These are phyloP conservation scores for Quercus robur DNA, from an alignment of 306 rosid genomes.

Conservation along the genomic window DNA sequence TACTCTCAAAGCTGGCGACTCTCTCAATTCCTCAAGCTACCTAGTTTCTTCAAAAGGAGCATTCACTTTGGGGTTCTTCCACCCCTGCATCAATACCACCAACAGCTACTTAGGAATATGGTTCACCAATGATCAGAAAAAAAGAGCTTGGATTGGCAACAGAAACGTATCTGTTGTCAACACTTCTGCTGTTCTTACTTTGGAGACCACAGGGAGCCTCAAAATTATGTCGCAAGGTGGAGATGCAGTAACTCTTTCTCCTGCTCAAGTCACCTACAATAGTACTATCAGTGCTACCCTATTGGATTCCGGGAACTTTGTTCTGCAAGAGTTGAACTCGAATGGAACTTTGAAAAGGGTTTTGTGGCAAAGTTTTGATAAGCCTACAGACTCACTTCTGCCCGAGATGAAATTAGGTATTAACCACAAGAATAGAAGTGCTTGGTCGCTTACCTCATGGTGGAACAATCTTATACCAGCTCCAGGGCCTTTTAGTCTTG, in stretches of 20 bases:
- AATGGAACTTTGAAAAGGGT: not conserved
- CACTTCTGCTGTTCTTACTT: not conserved
- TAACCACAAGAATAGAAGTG: not conserved
- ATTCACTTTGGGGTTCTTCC: no score
- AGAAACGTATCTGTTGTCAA: not conserved
- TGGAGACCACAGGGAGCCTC: not conserved
- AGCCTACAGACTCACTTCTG: not conserved
- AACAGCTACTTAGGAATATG: no score
- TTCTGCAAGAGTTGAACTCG: not conserved
- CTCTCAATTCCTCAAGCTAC: no score
- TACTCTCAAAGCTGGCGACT: no score
- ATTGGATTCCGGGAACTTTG: not conserved
- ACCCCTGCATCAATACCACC: no score
- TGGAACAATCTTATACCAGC: not conserved
- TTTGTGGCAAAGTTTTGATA: slow-evolving; percentile 17
- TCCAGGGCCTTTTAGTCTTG: not conserved
- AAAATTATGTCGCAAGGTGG: not conserved
- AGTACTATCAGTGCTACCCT: not conserved
- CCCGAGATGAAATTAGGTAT: slow-evolving; percentile 16
- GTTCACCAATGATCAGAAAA: no score
- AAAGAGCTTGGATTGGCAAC: not conserved
- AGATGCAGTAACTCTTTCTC: not conserved
- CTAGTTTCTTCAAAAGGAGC: no score
- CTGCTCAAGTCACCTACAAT: not conserved
- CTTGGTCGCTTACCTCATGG: slow-evolving; percentile 10